Base-by-base conservation (phyloP, 2,329 filamentous ascomycete species). In the Penicillium sp. region DNA sequence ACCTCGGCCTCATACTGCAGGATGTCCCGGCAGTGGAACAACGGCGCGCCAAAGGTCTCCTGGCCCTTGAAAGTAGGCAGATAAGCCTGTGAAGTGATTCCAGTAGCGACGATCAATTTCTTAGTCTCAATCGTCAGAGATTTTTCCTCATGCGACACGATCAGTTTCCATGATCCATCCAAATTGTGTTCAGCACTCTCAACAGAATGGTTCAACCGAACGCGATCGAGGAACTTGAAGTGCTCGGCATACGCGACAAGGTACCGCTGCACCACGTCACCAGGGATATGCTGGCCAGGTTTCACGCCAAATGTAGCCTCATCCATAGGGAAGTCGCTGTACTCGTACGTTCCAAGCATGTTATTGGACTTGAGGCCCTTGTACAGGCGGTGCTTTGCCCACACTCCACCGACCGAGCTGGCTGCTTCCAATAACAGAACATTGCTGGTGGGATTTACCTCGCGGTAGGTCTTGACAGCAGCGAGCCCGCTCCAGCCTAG, bases 361-460 rank as follows among this genome's bases (percentile, higher is more conserved):
- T 92, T 92, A 73, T 93, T 93, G 52, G 84, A 87, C 65, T 86
- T 89, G 49, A 93, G 79, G 1, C 84, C 86, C 0, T 86, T 83
- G 69, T 92, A 79, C 0, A 91, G 74, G 1, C 88, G 82, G 37
- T 88, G 78, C 55, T 84, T 78, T 9, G 86, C 83, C 90, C 89
- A 93, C 16, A 86, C 85, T 4, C 90, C 90, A 1, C 90, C 90
- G 5, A 87, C 66, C 0, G 83, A 82, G 13, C 78, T 70, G 11
- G 80, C 78, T 5, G 79, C 74, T 47, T 91, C 88, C 29, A 90
- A 74, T 10, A 90, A 68, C 1, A 81, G 74, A 24, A 90, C 68
- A 2, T 80, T 81, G 53, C 79, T 77, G n/a, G 76, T 68, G 1
- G 87, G 87, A 61, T 88, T 79, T 39, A 87, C 68, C 61, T 84